Conservation (phyloP, 345 rosid species). For the Acer negundo region DNA sequence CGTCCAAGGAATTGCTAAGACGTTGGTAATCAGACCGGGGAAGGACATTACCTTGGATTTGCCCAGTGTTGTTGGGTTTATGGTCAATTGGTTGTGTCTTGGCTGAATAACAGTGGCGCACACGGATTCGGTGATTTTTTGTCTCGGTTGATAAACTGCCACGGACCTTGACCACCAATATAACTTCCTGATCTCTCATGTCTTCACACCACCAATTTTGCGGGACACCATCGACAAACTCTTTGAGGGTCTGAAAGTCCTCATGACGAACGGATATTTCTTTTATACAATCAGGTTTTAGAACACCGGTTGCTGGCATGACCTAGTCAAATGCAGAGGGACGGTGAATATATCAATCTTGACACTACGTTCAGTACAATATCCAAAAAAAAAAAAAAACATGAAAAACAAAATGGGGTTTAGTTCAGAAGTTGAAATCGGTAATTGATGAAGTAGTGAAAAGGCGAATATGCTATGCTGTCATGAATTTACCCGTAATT, state of each 20-base stretch:
- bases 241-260: constrained; percentile 65
- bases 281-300: constrained; percentile 50
- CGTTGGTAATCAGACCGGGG: constrained; percentile 74
- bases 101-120: constrained; percentile 64
- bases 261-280: constrained; percentile 64
- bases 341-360: not conserved
- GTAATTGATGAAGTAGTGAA: not conserved
- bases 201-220: constrained; percentile 82
- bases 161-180: constrained; percentile 55
- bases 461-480: not conserved
- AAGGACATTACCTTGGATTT: constrained; percentile 52
- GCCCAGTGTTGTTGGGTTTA: constrained; percentile 27
- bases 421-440: not conserved
- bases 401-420: not conserved
- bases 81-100: constrained; percentile 34
- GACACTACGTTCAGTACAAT: not conserved
- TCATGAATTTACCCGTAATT: not conserved
- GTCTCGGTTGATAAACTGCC: constrained; percentile 59
- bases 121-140: constrained; percentile 67
- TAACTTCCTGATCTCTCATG: constrained; percentile 64
- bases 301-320: constrained; percentile 65
- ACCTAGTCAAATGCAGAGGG: constrained; percentile 40
- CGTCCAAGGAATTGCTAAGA: constrained; percentile 70
- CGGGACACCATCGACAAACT: constrained; percentile 64
- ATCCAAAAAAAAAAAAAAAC: constrained; percentile 2